These are phyloP conservation scores for Mucor irregularis DNA, from an alignment of 371 early-diverging fungal species.

Conservation along the genomic window DNA sequence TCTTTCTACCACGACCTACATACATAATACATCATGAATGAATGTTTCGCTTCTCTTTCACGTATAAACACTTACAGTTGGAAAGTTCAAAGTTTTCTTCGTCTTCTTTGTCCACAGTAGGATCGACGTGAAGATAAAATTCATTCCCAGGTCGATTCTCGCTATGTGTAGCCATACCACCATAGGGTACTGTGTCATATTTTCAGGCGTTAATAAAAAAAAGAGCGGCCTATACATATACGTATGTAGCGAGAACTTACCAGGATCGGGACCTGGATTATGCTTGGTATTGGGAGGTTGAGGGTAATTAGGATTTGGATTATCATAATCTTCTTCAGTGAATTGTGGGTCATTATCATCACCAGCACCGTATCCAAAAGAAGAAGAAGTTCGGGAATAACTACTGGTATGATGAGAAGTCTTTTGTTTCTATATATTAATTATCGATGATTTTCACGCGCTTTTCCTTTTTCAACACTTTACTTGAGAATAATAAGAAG, in stretches of 20 bases:
- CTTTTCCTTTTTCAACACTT: background rate
- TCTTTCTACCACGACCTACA: conserved; percentile 65
- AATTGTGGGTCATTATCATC: conserved; percentile 17
- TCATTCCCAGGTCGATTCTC: conserved; percentile 17
- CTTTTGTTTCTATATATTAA: background rate
- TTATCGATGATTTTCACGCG: no score
- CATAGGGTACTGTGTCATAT: conserved; percentile 23
- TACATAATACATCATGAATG: background rate
- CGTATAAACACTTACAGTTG: conserved; percentile 58
- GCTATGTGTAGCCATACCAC: conserved; percentile 14
- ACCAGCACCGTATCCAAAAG: background rate
- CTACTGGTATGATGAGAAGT: conserved; percentile 4
- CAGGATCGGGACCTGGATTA: conserved; percentile 32
- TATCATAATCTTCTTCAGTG: conserved; percentile 12
- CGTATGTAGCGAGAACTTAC: conserved; percentile 8
- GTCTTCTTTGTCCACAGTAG: conserved; percentile 24
- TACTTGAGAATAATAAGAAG: conserved; percentile 1
- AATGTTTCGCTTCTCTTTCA: background rate
- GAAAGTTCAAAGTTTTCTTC: conserved; percentile 59
- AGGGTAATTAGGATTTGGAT: conserved; percentile 25
- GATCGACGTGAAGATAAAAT: conserved; percentile 39
- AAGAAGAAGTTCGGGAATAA: conserved; percentile 7
- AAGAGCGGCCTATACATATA: no score
- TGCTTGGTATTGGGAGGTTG: conserved; percentile 31
- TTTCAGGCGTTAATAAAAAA: no score